Evolutionary conservation across 371 early-diverging fungal species (phyloP).

Genomic region (Vairimorpha ceranae): DNA sequence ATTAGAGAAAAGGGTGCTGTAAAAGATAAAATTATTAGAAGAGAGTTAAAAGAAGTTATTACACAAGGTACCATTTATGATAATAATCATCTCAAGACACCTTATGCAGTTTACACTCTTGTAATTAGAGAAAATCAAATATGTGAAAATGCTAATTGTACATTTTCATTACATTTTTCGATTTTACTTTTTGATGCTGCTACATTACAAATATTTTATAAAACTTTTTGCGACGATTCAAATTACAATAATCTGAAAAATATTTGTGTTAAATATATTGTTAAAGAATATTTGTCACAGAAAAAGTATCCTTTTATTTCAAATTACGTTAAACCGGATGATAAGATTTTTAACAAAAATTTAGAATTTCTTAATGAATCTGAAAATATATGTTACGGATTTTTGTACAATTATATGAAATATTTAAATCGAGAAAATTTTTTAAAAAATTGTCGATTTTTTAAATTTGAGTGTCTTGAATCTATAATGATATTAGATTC

Average conservation of each 20-base stretch:
- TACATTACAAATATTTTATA: slow-evolving; percentile 76
- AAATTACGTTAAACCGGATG: slow-evolving; percentile 1
- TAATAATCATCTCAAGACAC: slow-evolving; percentile 68
- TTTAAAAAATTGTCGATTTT: slow-evolving; percentile 30
- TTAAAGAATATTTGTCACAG: slow-evolving; percentile 58
- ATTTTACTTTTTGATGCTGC: slow-evolving; percentile 85
- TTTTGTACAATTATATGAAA: slow-evolving; percentile 52
- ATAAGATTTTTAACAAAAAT: background rate
- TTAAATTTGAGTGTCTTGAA: slow-evolving; percentile 48
- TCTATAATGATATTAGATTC: slow-evolving; percentile 77
- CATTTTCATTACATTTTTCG: slow-evolving; percentile 65
- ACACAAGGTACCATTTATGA: slow-evolving; percentile 90
- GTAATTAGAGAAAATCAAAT: slow-evolving; percentile 59
- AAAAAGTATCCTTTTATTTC: background rate
- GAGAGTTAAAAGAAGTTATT: slow-evolving; percentile 81
- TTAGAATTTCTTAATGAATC: slow-evolving; percentile 18
- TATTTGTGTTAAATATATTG: slow-evolving; percentile 65
- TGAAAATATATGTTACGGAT: slow-evolving; percentile 43
- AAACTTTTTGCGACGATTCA: slow-evolving; percentile 73
- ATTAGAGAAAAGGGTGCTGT: slow-evolving; percentile 72
- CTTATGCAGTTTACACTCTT: slow-evolving; percentile 32
- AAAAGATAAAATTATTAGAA: slow-evolving; percentile 77
- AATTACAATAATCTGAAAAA: slow-evolving; percentile 79
- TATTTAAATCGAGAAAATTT: slow-evolving; percentile 35
- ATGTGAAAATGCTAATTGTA: slow-evolving; percentile 64